Evolutionary conservation across 768 basidiomycete genomes (phyloP), one percentile per base, ranked within the genome.

Genomic region (Termitomyces sp.): DNA sequence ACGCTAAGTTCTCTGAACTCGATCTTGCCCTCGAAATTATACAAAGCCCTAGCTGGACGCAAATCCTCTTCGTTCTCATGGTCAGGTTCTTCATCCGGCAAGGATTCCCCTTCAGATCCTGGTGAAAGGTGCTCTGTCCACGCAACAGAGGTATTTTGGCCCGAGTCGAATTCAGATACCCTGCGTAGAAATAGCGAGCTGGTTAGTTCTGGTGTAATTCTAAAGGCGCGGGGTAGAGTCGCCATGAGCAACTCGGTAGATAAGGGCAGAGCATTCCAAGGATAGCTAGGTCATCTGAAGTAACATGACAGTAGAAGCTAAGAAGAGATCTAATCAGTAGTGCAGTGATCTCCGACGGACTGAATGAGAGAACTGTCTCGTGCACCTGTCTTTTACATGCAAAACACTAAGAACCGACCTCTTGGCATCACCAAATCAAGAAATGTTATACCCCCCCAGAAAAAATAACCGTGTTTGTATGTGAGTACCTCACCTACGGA

Each of bases 1-100:
- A 90, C 82, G 7, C 68, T 75, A 23, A 92, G 77, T 69, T 92
- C 90, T 43, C 84, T 76, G 63, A 88, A 90, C 63, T 91, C 87
- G 0, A 79, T 71, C 67, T 89, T 87, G 41, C 90, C 90, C 64
- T 86, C 81, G 66, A 92, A 92, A 21, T 79, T 73, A 65, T 88
- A 91, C 38, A 92, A 70, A 12, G 87, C 87, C 42, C 90, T 79
- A 10, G 88, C 90, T 16, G 81, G 75, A 34, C 78, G 75, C 25
- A 75, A 74, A 32, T 69, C 68, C 43, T 70, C 66, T 27, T 68
- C 72, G 25, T 74, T 73, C 5, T 65, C 72, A 38, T 62, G 56
- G 37, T 74, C 71, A 12, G 72, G 66, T 37, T 74, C 81, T 32
- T 86, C 84, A 60, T 86, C 82, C 0, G 84, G 86, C 21, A 82